Evolutionary conservation across 1,284 basidiomycete genomes (phyloP).

Genomic region (Microbotryomycetes sp.): DNA sequence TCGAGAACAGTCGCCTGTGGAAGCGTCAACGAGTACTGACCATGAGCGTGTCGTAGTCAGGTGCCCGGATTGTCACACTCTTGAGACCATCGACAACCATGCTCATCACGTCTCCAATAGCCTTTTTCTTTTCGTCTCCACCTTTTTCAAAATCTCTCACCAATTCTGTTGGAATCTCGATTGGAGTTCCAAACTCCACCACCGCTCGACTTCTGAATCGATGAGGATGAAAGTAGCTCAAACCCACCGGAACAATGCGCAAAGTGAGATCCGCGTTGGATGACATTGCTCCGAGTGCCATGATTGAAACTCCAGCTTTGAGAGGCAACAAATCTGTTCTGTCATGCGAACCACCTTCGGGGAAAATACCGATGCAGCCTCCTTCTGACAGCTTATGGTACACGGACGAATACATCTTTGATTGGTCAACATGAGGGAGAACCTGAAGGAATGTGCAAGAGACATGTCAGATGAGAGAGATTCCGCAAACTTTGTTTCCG

Average conservation of each 20-base stretch:
- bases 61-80: constrained; percentile 90
- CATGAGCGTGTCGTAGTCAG: constrained; percentile 98
- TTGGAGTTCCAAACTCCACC: constrained; percentile 88
- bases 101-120: constrained; percentile 82
- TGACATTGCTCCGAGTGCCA: constrained; percentile 97
- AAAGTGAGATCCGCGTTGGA: constrained; percentile 78
- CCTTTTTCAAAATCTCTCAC: constrained; percentile 88
- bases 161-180: constrained; percentile 78
- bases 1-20: not conserved
- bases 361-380: constrained; percentile 90
- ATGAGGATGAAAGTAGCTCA: constrained; percentile 93
- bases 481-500: no score
- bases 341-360: constrained; percentile 96
- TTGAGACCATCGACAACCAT: constrained; percentile 93
- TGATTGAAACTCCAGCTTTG: constrained; percentile 91
- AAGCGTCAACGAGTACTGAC: constrained; percentile 52
- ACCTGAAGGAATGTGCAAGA: constrained; percentile 57
- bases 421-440: constrained; percentile 81
- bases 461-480: no score
- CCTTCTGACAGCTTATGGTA: constrained; percentile 81
- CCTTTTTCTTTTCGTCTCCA: constrained; percentile 80
- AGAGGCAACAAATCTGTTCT: constrained; percentile 88
- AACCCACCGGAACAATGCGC: constrained; percentile 87
- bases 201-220: constrained; percentile 92
- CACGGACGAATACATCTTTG: constrained; percentile 90